These are phyloP conservation scores for Marsdenia floribunda DNA, from an alignment of 257 asterid species.

Conservation along the genomic window DNA sequence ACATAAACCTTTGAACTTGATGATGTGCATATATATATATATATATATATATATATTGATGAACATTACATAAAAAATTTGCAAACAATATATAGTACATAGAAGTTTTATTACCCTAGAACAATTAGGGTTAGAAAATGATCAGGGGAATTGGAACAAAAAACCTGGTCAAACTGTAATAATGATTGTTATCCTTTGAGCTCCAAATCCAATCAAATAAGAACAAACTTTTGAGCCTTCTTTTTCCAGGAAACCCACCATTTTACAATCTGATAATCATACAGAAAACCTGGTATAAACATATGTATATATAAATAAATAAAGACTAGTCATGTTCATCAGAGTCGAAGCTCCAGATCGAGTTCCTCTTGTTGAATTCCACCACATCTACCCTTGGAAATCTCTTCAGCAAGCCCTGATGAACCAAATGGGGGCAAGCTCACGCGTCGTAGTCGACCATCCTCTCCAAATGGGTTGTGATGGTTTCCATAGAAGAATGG, in stretches of 20 bases:
- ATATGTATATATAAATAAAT: neutral
- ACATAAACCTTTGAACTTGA: too few relatives aligned
- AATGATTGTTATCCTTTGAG: too few relatives aligned
- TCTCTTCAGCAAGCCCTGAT: conserved; percentile 12
- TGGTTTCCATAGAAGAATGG: neutral
- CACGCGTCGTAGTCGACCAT: too few relatives aligned
- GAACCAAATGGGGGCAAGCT: conserved; percentile 10
- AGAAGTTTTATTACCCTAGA: neutral
- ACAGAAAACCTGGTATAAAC: neutral
- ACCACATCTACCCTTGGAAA: conserved; percentile 18
- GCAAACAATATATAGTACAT: neutral
- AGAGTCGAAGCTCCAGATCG: conserved; percentile 85
- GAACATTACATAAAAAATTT: neutral
- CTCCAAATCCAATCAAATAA: too few relatives aligned
- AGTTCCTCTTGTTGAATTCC: conserved; percentile 41
- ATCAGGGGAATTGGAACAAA: neutral
- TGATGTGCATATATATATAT: too few relatives aligned
- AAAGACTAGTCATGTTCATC: neutral
- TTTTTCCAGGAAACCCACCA: neutral
- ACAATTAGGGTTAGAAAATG: neutral
- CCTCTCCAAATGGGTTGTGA: neutral
- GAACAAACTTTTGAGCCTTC: too few relatives aligned
- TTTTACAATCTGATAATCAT: neutral
- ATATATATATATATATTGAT: too few relatives aligned
- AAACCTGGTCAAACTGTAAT: neutral